Conservation (phyloP, 306 rosid species). For the Quercus rubra region DNA sequence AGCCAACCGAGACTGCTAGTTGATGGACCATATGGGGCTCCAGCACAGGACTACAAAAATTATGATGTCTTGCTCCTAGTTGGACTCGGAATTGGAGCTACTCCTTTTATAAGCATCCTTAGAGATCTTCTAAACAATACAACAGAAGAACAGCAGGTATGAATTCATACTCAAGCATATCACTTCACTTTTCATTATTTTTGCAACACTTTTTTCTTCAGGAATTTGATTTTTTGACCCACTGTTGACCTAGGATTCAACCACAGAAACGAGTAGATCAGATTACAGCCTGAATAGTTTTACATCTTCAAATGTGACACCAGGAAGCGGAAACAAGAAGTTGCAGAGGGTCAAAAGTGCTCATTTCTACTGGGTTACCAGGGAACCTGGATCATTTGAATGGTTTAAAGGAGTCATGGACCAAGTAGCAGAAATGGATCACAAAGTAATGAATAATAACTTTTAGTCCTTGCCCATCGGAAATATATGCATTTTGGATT, state of each 20-base stretch:
- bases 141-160: constrained; percentile 62
- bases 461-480: neutral
- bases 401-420: constrained; percentile 99
- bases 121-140: constrained; percentile 71
- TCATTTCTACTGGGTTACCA: constrained; percentile 93
- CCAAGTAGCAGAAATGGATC: constrained; percentile 87
- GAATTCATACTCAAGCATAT: neutral
- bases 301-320: constrained; percentile 59
- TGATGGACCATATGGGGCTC: constrained; percentile 96
- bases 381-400: constrained; percentile 95
- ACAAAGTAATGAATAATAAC: constrained; percentile 44
- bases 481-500: neutral
- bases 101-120: constrained; percentile 91
- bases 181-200: neutral
- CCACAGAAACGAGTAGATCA: constrained; percentile 68
- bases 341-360: constrained; percentile 61
- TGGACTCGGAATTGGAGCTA: constrained; percentile 97
- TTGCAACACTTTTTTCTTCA: neutral
- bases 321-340: constrained; percentile 58
- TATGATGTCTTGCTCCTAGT: constrained; percentile 83
- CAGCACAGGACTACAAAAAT: constrained; percentile 78
- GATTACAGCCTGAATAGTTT: constrained; percentile 72
- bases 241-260: constrained; percentile 49
- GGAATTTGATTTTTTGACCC: neutral
- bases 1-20: constrained; percentile 75